phyloP scores from a whole-genome alignment of 306 rosid genomes.

The Arachis hypogaea region DNA sequence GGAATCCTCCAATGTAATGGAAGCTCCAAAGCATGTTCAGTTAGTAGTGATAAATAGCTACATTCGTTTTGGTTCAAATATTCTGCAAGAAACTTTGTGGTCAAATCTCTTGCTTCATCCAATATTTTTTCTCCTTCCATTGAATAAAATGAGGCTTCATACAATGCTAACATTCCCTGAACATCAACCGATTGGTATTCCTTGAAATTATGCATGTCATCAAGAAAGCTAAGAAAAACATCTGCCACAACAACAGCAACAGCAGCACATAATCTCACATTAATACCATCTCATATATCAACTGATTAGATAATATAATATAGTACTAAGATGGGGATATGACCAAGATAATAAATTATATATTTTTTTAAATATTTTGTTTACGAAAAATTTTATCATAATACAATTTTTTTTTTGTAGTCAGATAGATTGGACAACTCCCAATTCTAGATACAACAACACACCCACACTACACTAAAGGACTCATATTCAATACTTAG shows the following conservation, averaged over 20 bases:
- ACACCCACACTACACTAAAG: too few relatives aligned
- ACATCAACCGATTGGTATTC: neutral
- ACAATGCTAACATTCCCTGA: slow-evolving; percentile 34
- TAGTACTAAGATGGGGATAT: too few relatives aligned
- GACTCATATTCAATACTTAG: too few relatives aligned
- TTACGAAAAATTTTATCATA: too few relatives aligned
- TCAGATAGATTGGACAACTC: too few relatives aligned
- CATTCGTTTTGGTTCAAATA: neutral
- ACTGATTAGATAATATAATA: too few relatives aligned
- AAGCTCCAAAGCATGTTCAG: slow-evolving; percentile 42
- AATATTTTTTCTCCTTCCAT: slow-evolving; percentile 39
- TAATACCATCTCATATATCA: neutral
- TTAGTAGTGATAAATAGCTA: neutral
- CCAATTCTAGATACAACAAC: too few relatives aligned
- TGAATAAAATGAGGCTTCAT: slow-evolving; percentile 44
- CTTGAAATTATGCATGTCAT: slow-evolving; percentile 31
- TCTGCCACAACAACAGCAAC: slow-evolving; percentile 21
- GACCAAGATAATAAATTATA: too few relatives aligned
- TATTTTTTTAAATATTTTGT: too few relatives aligned
- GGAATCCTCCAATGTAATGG: slow-evolving; percentile 49
- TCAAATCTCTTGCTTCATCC: slow-evolving; percentile 37
- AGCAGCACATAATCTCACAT: neutral
- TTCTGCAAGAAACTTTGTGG: neutral
- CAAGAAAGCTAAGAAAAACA: slow-evolving; percentile 24
- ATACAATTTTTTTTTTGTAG: too few relatives aligned